Conservation (phyloP, 2,329 filamentous ascomycete species). For the Fusarium sublunatum region DNA sequence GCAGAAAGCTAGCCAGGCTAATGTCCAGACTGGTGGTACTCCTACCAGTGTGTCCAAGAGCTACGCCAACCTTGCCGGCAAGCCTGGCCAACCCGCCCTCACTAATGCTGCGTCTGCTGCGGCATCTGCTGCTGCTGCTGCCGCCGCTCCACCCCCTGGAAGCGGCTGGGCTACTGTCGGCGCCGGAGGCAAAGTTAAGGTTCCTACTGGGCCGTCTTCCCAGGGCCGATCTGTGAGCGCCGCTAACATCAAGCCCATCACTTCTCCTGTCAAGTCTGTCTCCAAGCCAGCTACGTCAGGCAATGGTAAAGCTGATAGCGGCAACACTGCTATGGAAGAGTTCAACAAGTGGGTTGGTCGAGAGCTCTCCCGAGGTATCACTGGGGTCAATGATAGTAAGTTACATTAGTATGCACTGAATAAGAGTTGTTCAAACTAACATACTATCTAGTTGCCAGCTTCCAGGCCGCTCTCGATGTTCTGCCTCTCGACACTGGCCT, state of each 20-base stretch:
- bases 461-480: constrained; percentile 78
- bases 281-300: constrained; percentile 61
- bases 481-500: constrained; percentile 82
- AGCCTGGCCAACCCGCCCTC: constrained; percentile 61
- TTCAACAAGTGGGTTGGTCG: constrained; percentile 92
- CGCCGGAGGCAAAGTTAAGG: constrained; percentile 90
- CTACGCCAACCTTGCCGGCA: constrained; percentile 93
- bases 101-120: constrained; percentile 56
- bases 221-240: constrained; percentile 60
- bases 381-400: constrained; percentile 64
- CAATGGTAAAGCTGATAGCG: constrained; percentile 53
- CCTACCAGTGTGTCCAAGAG: constrained; percentile 76
- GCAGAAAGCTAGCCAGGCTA: constrained; percentile 71
- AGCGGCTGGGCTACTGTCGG: constrained; percentile 94
- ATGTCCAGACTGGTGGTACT: constrained; percentile 60
- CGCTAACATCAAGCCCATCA: constrained; percentile 56
- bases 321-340: constrained; percentile 78
- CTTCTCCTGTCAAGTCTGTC: constrained; percentile 63
- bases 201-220: constrained; percentile 69
- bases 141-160: constrained; percentile 56
- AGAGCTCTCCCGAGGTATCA: constrained; percentile 80
- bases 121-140: constrained; percentile 49
- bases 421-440: constrained; percentile 48
- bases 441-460: constrained; percentile 73
- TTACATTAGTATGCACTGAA: constrained; percentile 25